A percentile compares a stretch with the other conserved stretches of the same genome.
These are phyloP conservation scores for Lolium multiflorum DNA, from an alignment of 176 grass and related monocot species.

Conservation along the genomic window DNA sequence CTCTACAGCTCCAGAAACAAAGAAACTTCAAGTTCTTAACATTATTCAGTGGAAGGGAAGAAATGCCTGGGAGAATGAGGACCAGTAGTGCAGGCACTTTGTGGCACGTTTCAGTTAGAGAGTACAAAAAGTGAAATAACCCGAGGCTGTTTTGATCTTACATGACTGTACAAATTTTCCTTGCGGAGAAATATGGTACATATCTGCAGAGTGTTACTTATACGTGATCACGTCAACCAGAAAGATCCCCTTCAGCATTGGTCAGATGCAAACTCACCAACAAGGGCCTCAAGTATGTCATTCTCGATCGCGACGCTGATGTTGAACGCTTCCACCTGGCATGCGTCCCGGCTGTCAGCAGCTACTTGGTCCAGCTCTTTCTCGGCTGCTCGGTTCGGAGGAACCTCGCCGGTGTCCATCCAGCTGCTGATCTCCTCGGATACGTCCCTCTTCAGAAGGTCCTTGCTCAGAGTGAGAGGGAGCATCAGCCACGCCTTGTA, in stretches of 20 bases:
- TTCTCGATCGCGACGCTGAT: slow-evolving; percentile 67
- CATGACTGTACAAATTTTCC: slow-evolving; percentile 48
- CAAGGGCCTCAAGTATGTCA: slow-evolving; percentile 63
- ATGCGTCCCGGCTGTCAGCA: slow-evolving; percentile 39
- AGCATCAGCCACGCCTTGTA: slow-evolving; percentile 55
- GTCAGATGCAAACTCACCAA: slow-evolving; percentile 62
- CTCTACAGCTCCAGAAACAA: neutral
- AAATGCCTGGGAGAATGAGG: neutral
- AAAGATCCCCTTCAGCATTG: slow-evolving; percentile 31
- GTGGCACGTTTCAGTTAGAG: slow-evolving; percentile 20
- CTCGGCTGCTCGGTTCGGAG: slow-evolving; percentile 39
- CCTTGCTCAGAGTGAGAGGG: slow-evolving; percentile 44
- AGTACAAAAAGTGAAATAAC: neutral
- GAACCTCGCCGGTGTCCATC: slow-evolving; percentile 48
- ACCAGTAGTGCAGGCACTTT: neutral
- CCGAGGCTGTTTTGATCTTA: neutral
- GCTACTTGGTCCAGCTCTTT: slow-evolving; percentile 59
- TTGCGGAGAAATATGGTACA: slow-evolving; percentile 7
- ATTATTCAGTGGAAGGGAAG: neutral
- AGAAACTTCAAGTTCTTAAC: neutral
- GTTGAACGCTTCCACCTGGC: slow-evolving; percentile 59
- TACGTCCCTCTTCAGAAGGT: slow-evolving; percentile 50
- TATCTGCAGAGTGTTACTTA: slow-evolving; percentile 41
- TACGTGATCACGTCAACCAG: slow-evolving; percentile 16
- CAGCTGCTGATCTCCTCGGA: slow-evolving; percentile 54